Evolutionary conservation across 257 asterid genomes (phyloP).

Genomic region (Solanum gandarillasii): DNA sequence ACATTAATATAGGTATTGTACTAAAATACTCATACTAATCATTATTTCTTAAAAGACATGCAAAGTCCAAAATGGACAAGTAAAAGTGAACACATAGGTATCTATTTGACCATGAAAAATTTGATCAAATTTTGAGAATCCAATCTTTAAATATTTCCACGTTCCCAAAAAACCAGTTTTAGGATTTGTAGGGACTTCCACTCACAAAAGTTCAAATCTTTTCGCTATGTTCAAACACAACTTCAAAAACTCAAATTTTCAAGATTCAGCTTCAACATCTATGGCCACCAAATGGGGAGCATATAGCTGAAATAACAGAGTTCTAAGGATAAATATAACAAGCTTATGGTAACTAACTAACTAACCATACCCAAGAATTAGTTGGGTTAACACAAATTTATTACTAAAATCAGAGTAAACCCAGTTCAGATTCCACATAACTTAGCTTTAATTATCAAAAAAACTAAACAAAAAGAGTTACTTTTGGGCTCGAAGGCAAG

Average conservation of each 20-base stretch:
- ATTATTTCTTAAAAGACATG: too few relatives aligned
- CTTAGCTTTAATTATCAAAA: not conserved
- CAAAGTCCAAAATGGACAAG: too few relatives aligned
- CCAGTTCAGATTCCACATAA: not conserved
- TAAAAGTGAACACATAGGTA: too few relatives aligned
- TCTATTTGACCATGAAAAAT: too few relatives aligned
- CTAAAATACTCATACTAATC: too few relatives aligned
- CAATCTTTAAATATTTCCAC: too few relatives aligned
- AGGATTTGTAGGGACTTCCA: not conserved
- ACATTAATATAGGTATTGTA: too few relatives aligned
- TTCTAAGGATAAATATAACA: not conserved
- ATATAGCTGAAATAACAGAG: not conserved
- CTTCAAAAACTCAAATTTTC: not conserved
- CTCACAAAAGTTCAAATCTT: too few relatives aligned
- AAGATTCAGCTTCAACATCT: not conserved
- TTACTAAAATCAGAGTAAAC: not conserved
- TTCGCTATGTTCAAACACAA: not conserved
- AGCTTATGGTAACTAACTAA: not conserved
- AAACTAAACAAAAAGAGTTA: not conserved
- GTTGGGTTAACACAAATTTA: not conserved
- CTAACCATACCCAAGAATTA: not conserved
- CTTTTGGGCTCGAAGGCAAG: constrained; percentile 81
- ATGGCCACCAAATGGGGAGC: not conserved
- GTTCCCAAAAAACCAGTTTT: not conserved
- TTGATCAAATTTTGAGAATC: too few relatives aligned